phyloP scores from a whole-genome alignment of 2,329 filamentous ascomycete species.

The Fonsecaea multimorphosa region DNA sequence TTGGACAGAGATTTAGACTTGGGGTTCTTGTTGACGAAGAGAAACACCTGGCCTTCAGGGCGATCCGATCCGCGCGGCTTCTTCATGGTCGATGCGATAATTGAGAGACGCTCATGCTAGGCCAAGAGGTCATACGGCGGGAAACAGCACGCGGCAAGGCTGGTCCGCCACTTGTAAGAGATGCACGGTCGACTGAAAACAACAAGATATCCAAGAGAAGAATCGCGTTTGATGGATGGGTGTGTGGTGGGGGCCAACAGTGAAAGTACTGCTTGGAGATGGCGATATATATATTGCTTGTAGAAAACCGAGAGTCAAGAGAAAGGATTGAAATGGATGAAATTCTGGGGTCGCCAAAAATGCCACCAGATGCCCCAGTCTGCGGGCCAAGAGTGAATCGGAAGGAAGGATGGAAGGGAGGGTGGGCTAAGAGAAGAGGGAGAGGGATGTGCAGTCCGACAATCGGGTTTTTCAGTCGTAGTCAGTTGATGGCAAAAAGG shows the following conservation, averaged over 20 bases:
- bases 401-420: not conserved
- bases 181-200: not conserved
- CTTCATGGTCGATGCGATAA: slow-evolving; percentile 27
- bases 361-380: not conserved
- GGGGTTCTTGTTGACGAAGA: slow-evolving; percentile 37
- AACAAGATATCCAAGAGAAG: not conserved
- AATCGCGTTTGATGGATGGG: not conserved
- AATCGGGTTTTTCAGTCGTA: not conserved
- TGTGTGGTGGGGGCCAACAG: not conserved
- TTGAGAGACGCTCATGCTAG: slow-evolving; percentile 7
- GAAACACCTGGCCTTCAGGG: slow-evolving; percentile 27
- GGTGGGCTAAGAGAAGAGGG: not conserved
- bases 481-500: not conserved
- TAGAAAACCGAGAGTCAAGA: not conserved
- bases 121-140: not conserved
- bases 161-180: not conserved
- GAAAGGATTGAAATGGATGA: not conserved
- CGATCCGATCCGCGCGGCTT: slow-evolving; percentile 22
- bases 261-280: not conserved
- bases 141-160: not conserved
- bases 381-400: slow-evolving; percentile 5
- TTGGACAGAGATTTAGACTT: slow-evolving; percentile 37
- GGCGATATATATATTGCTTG: not conserved
- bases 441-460: not conserved
- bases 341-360: not conserved